phyloP scores from a whole-genome alignment of 306 rosid genomes.

The Cicer pinnatifidum region DNA sequence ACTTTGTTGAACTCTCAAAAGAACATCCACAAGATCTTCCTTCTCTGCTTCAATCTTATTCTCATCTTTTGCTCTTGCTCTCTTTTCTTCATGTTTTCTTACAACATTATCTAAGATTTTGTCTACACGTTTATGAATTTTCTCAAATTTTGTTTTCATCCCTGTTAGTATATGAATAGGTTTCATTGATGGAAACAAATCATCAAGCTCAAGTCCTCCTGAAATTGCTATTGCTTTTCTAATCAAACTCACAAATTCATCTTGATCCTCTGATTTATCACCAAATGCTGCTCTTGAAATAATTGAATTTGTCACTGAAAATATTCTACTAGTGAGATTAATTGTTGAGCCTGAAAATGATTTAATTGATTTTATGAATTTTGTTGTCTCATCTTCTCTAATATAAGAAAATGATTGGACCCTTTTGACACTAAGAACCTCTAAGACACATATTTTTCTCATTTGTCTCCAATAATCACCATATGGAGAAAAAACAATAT shows the following conservation, averaged over 20 bases:
- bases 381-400: background rate
- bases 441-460: constrained; percentile 11
- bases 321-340: background rate
- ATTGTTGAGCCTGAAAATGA: background rate
- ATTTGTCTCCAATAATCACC: constrained; percentile 23
- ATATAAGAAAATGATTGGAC: constrained; percentile 6
- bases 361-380: background rate
- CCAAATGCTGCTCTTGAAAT: constrained; percentile 15
- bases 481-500: background rate
- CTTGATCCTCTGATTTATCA: background rate
- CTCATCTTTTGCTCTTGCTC: background rate
- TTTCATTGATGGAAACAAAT: constrained; percentile 18
- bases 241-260: background rate
- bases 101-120: background rate
- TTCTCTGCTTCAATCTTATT: background rate
- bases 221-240: background rate
- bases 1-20: constrained; percentile 30
- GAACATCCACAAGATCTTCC: constrained; percentile 29
- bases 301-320: background rate
- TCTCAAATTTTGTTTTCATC: background rate
- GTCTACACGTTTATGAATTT: background rate
- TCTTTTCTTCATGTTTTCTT: background rate
- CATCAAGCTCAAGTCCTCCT: background rate
- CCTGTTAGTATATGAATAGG: background rate
- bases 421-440: constrained; percentile 2